A percentile compares a stretch with the other conserved stretches of the same genome.
Evolutionary conservation across 169 alveolate species (phyloP).

Genomic region (Amoebophrya sp.): DNA sequence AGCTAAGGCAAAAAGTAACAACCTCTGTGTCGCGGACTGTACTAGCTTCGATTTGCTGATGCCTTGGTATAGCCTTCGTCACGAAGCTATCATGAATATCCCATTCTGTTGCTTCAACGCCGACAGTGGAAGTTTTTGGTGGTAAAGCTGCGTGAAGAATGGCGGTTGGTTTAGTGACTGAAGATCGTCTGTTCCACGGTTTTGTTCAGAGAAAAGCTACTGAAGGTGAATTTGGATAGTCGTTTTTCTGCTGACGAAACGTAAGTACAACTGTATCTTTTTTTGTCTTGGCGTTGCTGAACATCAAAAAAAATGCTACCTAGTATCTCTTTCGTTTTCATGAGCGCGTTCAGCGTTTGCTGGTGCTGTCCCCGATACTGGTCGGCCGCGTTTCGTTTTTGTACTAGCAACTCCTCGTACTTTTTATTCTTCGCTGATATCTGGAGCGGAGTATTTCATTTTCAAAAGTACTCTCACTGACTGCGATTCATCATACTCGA

Average conservation of each 20-base stretch:
- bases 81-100: conserved; percentile 33
- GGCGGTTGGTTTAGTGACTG: too few relatives aligned
- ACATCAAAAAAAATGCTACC: too few relatives aligned
- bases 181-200: too few relatives aligned
- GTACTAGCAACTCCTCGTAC: conserved; percentile 29
- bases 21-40: neutral
- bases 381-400: conserved; percentile 31
- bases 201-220: too few relatives aligned
- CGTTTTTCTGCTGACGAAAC: too few relatives aligned
- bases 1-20: too few relatives aligned
- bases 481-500: neutral
- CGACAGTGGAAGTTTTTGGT: conserved; percentile 18
- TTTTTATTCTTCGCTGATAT: conserved; percentile 2
- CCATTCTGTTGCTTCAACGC: conserved; percentile 33
- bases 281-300: too few relatives aligned
- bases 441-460: too few relatives aligned
- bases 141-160: too few relatives aligned
- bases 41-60: neutral
- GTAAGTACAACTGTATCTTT: too few relatives aligned
- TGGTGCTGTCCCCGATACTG: conserved; percentile 34
- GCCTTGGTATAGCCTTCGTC: conserved; percentile 2
- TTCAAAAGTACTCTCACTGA: neutral
- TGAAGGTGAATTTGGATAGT: too few relatives aligned
- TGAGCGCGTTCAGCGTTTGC: conserved; percentile 22
- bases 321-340: conserved; percentile 34